Conservation (phyloP, 768 basidiomycete species). For the Cystofilobasidium macerans region DNA sequence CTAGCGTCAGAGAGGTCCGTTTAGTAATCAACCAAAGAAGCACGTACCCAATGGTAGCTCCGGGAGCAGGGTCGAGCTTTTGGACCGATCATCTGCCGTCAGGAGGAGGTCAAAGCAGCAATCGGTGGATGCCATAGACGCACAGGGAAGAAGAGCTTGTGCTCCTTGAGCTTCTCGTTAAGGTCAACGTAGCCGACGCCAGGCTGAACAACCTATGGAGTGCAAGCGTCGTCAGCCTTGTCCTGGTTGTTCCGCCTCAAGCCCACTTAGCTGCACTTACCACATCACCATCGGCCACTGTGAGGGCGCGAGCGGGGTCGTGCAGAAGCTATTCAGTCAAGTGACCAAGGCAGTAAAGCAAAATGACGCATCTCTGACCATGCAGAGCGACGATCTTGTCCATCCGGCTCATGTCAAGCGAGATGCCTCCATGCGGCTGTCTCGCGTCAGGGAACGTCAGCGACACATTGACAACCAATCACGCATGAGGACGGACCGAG, state of each 20-base stretch:
- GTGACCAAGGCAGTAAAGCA: background rate
- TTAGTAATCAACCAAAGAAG: background rate
- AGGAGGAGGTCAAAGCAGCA: no score
- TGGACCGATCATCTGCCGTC: background rate
- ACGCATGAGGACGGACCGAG: background rate
- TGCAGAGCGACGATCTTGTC: constrained; percentile 64
- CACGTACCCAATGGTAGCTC: constrained; percentile 49
- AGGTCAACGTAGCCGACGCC: constrained; percentile 71
- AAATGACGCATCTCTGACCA: constrained; percentile 36
- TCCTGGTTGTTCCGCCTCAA: no score
- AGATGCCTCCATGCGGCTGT: constrained; percentile 43
- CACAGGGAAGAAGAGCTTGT: constrained; percentile 77
- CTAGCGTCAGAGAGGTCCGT: background rate
- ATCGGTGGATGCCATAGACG: no score
- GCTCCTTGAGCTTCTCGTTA: constrained; percentile 55
- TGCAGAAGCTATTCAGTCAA: background rate
- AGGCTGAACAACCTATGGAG: constrained; percentile 50
- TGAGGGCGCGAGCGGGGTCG: background rate
- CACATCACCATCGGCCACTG: constrained; percentile 23
- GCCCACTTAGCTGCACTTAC: background rate
- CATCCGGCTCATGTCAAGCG: constrained; percentile 69
- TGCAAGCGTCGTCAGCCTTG: background rate
- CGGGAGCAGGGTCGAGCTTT: constrained; percentile 48
- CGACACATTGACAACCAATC: background rate
- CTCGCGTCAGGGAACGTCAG: background rate